Evolutionary conservation across 371 early-diverging fungal genomes (phyloP).

Genomic region (Chytridium lagenaria): DNA sequence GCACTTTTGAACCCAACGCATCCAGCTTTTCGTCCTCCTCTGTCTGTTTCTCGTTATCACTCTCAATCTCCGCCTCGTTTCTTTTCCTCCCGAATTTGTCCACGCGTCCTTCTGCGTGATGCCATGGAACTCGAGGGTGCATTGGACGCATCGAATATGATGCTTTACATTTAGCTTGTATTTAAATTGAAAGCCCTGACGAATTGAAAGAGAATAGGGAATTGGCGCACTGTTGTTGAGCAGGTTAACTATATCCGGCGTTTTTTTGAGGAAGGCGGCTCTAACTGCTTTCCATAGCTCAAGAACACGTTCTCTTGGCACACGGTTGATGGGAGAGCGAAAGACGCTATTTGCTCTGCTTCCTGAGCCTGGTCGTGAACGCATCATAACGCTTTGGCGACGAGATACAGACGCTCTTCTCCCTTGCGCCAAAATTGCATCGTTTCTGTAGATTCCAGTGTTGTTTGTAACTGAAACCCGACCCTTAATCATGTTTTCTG

Average conservation of each 20-base stretch:
- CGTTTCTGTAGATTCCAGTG: background rate
- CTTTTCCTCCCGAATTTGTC: constrained; percentile 1
- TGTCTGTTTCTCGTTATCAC: constrained; percentile 22
- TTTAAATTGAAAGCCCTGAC: constrained; percentile 48
- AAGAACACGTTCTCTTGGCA: constrained; percentile 17
- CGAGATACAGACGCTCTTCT: background rate
- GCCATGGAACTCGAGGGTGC: constrained; percentile 42
- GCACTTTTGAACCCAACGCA: constrained; percentile 1
- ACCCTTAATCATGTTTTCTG: too few relatives aligned
- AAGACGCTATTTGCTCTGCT: background rate
- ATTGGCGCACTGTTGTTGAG: constrained; percentile 21
- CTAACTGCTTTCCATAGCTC: constrained; percentile 40
- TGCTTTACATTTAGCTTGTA: constrained; percentile 36
- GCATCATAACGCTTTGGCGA: background rate
- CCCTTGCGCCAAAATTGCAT: background rate
- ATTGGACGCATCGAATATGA: constrained; percentile 27
- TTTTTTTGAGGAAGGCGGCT: constrained; percentile 8
- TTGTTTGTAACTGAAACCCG: too few relatives aligned
- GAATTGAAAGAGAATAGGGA: constrained; percentile 46
- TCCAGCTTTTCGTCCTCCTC: constrained; percentile 19
- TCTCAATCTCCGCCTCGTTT: background rate
- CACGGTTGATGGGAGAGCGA: background rate
- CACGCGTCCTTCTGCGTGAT: constrained; percentile 38
- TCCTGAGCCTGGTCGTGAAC: background rate
- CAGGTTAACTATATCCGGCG: constrained; percentile 23